phyloP scores from a whole-genome alignment of 2,329 filamentous ascomycete genomes.

The Fusarium pseudoanthophilum region DNA sequence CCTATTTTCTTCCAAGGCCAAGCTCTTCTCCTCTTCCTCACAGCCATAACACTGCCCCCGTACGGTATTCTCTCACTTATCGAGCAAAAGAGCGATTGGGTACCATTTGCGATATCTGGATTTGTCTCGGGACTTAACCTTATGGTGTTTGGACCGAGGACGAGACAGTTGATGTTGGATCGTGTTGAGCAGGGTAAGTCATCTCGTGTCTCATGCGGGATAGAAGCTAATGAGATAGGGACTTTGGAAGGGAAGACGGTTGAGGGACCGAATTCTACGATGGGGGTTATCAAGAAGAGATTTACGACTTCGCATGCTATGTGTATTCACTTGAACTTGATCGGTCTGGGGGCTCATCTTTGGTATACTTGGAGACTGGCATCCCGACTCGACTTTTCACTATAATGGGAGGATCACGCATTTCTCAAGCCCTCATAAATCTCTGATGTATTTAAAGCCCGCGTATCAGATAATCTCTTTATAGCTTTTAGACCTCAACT shows the following conservation, averaged over 20 bases:
- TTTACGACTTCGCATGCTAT: constrained; percentile 54
- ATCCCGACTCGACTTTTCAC: constrained; percentile 29
- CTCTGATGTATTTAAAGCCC: neutral
- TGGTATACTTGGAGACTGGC: constrained; percentile 47
- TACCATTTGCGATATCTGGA: constrained; percentile 49
- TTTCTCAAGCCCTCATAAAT: neutral
- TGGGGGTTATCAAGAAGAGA: constrained; percentile 40
- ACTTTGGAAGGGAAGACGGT: constrained; percentile 11
- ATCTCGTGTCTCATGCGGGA: no score
- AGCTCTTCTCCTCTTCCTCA: constrained; percentile 48
- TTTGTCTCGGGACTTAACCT: constrained; percentile 49
- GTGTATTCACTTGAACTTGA: constrained; percentile 56
- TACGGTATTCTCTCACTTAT: constrained; percentile 46
- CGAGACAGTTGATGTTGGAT: constrained; percentile 44
- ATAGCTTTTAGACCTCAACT: neutral
- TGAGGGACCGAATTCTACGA: constrained; percentile 26
- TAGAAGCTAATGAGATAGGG: constrained; percentile 20
- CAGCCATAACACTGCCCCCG: constrained; percentile 49
- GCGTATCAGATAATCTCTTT: neutral
- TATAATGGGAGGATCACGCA: neutral
- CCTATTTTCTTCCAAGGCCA: constrained; percentile 55
- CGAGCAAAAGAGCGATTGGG: constrained; percentile 46
- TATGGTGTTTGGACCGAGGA: constrained; percentile 52
- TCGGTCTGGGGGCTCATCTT: constrained; percentile 48
- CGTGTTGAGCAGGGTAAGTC: constrained; percentile 39